phyloP scores from a whole-genome alignment of 345 rosid genomes.

The Erodium maritimum region DNA sequence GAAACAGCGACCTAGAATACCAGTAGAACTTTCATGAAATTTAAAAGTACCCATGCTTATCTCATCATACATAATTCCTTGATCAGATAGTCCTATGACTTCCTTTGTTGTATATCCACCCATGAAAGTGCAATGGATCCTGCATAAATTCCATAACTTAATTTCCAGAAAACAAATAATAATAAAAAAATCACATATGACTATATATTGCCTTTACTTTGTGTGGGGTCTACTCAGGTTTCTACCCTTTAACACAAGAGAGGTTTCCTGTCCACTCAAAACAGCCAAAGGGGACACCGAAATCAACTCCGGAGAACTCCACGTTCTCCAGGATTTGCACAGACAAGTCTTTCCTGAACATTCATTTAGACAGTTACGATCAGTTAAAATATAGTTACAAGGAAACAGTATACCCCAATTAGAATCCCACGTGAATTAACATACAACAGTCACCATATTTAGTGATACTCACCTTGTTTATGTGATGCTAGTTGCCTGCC shows the following conservation, averaged over 20 bases:
- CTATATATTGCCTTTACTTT: slow-evolving; percentile 29
- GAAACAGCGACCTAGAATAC: slow-evolving; percentile 60
- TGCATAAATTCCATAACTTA: slow-evolving; percentile 15
- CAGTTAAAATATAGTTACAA: no score
- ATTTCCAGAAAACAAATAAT: slow-evolving; percentile 6
- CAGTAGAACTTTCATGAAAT: slow-evolving; percentile 26
- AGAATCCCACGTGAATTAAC: no score
- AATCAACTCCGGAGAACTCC: slow-evolving; percentile 59
- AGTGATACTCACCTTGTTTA: slow-evolving; percentile 42
- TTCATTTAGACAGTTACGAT: no score
- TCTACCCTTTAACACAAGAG: slow-evolving; percentile 63
- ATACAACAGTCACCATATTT: no score
- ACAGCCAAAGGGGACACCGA: slow-evolving; percentile 74
- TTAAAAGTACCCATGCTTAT: slow-evolving; percentile 37
- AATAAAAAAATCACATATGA: slow-evolving; percentile 3
- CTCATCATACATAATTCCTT: slow-evolving; percentile 37
- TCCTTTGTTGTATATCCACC: slow-evolving; percentile 58
- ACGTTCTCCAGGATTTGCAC: slow-evolving; percentile 64
- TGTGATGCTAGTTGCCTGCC: slow-evolving; percentile 62
- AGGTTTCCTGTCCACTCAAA: slow-evolving; percentile 55
- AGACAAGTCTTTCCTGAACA: slow-evolving; percentile 50
- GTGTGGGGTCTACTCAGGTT: slow-evolving; percentile 53
- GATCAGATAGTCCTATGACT: slow-evolving; percentile 21
- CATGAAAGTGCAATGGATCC: slow-evolving; percentile 50
- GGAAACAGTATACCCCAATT: no score